Base-by-base conservation (phyloP, 1,284 basidiomycete genomes). In the Leccinum variabile region DNA sequence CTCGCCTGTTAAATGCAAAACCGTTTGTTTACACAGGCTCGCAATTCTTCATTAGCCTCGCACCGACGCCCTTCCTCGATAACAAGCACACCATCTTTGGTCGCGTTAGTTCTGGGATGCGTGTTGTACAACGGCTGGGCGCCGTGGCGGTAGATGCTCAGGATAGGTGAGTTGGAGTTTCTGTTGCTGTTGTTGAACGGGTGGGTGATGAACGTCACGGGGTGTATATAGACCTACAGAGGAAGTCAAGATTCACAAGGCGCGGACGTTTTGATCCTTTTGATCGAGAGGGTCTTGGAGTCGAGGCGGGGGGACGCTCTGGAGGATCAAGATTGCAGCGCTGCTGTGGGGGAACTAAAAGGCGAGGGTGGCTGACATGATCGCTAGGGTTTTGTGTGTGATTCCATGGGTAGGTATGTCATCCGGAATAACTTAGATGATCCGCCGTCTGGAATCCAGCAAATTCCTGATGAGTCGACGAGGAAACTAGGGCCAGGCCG, bases 31-130 rank as follows among this genome's bases (percentile, higher is more conserved):
- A 13, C 2, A 44, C 63, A 70, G 94, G 92, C n/a, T 95, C 92
- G 2, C 95, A 97, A 75, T 97, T 97, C 79, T 97, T 97, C 78
- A 82, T 97, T n/a, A n/a, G n/a, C n/a, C 84, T 97, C 33, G 88
- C 86, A 1, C 95, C 95, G 9, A 97, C 95, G 56, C 95, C 95
- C 0, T 97, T 85, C 77, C 81, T 97, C 49, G 92, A 97, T 71
- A 92, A 89, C 70, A 98, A 98, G 74, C 94, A 98, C 75, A 95
- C 94, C 5, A 96, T 96, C 68, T 96, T 96, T 72, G 94, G 94
- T 4, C 87, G 94, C 11, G 92, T 96, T 13, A 88, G 84, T 71
- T 82, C 86, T 22, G 94, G 94, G 2, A 95, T 96, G 88, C 82
- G 91, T 55, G 94, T 95, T 8, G 82, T 95, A 18, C 91, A 95